phyloP scores from a whole-genome alignment of 1,284 basidiomycete genomes.

The Dichomitus squalens region DNA sequence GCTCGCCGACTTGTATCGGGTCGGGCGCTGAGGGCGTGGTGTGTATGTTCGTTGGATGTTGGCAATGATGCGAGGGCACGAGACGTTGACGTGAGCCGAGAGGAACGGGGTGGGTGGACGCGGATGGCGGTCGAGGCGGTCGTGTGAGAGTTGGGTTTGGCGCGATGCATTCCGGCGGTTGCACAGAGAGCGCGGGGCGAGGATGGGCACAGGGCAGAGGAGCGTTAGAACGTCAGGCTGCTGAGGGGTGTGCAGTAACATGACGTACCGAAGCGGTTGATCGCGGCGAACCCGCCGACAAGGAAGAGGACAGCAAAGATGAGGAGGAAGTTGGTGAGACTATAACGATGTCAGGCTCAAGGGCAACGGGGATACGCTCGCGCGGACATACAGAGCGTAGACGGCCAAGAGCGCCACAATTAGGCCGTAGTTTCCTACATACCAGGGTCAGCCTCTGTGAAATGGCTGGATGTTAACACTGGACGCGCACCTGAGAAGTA shows the following conservation, averaged over 20 bases:
- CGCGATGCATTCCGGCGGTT: background rate
- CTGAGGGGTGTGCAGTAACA: conserved; percentile 1
- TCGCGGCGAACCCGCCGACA: conserved; percentile 87
- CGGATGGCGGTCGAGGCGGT: background rate
- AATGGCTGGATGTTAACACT: background rate
- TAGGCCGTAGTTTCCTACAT: conserved; percentile 83
- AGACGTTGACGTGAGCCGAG: no score
- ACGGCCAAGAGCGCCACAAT: conserved; percentile 83
- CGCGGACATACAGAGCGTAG: conserved; percentile 79
- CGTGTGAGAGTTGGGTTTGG: background rate
- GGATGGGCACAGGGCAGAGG: background rate
- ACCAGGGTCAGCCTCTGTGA: background rate
- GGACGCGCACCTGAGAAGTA: conserved; percentile 76
- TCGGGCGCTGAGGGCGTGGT: conserved; percentile 57
- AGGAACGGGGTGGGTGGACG: conserved; percentile 55
- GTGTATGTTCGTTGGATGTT: no score
- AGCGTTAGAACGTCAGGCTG: background rate
- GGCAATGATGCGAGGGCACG: no score
- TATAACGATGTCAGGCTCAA: conserved; percentile 20
- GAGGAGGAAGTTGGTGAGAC: conserved; percentile 79
- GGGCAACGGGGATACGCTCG: background rate
- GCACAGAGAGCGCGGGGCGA: background rate
- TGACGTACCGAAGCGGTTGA: conserved; percentile 86
- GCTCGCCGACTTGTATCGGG: conserved; percentile 77
- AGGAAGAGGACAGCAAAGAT: conserved; percentile 88